Percentiles rank a stretch among this genome's conserved stretches.
Conservation (phyloP, 495 filamentous ascomycete genomes). For the Penicillium egyptiacum region DNA sequence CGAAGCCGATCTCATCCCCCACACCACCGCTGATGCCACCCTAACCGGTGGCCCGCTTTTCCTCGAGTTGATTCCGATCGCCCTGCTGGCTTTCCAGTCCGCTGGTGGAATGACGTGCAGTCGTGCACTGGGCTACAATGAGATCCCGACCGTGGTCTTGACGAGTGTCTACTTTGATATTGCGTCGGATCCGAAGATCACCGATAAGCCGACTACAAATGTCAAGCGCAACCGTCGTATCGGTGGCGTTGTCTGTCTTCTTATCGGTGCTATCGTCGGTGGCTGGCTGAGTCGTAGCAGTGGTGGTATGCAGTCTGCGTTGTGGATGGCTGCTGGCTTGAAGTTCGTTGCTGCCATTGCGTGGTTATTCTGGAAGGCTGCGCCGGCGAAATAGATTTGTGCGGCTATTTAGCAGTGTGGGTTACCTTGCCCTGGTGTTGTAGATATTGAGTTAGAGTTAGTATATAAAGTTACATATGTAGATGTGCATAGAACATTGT, state of each 20-base stretch:
- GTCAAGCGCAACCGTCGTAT: slow-evolving; percentile 64
- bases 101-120: slow-evolving; percentile 68
- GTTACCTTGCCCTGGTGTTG: background rate
- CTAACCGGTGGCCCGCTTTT: slow-evolving; percentile 36
- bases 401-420: background rate
- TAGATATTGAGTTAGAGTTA: background rate
- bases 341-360: slow-evolving; percentile 50
- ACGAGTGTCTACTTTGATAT: slow-evolving; percentile 71
- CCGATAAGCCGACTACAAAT: slow-evolving; percentile 49
- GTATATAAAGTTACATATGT: background rate
- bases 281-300: slow-evolving; percentile 61
- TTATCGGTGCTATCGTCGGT: slow-evolving; percentile 62
- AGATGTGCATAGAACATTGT: slow-evolving; percentile 6
- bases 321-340: slow-evolving; percentile 61
- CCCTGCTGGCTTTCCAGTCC: slow-evolving; percentile 67
- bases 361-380: slow-evolving; percentile 47
- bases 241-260: slow-evolving; percentile 54
- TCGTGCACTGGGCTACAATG: slow-evolving; percentile 61
- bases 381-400: slow-evolving; percentile 19
- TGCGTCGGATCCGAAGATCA: slow-evolving; percentile 57
- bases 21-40: slow-evolving; percentile 29
- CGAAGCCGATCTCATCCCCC: slow-evolving; percentile 49
- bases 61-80: slow-evolving; percentile 57
- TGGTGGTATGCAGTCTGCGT: slow-evolving; percentile 52
- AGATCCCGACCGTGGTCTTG: slow-evolving; percentile 72